These are phyloP conservation scores for Chlamydomonas reinhardtii DNA, from an alignment of 163 green algal species.

Conservation along the genomic window DNA sequence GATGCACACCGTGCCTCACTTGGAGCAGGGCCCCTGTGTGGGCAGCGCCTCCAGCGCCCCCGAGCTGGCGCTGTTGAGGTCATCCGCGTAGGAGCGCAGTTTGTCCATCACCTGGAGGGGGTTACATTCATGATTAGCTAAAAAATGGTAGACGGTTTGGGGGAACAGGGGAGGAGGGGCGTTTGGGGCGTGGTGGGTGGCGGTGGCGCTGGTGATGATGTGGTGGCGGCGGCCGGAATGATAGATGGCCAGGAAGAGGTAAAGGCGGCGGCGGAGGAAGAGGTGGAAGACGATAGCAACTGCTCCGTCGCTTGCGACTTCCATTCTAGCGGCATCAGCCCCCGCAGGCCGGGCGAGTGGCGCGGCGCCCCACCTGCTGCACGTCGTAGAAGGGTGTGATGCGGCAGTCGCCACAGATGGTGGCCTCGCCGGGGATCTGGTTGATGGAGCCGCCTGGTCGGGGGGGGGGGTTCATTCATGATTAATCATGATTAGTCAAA, in stretches of 20 bases:
- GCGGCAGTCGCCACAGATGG: constrained; percentile 74
- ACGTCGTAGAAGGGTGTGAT: constrained; percentile 81
- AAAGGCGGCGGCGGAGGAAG: no score
- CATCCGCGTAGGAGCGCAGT: constrained; percentile 71
- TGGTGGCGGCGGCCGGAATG: no score
- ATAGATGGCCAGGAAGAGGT: no score
- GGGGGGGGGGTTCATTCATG: not conserved
- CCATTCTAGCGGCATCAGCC: no score
- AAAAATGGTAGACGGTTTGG: no score
- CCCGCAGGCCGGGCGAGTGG: no score
- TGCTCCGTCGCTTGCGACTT: no score
- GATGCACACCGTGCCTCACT: constrained; percentile 58
- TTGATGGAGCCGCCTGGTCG: constrained; percentile 74
- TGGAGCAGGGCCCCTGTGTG: constrained; percentile 58
- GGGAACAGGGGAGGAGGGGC: not conserved
- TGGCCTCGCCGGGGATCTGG: constrained; percentile 78
- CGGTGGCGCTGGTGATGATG: no score
- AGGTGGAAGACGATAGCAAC: no score
- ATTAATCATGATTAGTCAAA: no score
- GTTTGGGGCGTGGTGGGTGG: no score
- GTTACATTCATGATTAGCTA: no score
- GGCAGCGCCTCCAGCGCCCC: constrained; percentile 56
- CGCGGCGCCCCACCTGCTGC: constrained; percentile 43
- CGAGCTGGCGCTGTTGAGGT: constrained; percentile 66
- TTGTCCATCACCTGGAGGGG: constrained; percentile 65